phyloP scores from a whole-genome alignment of 208 protist species.

The Leishmania arabica region DNA sequence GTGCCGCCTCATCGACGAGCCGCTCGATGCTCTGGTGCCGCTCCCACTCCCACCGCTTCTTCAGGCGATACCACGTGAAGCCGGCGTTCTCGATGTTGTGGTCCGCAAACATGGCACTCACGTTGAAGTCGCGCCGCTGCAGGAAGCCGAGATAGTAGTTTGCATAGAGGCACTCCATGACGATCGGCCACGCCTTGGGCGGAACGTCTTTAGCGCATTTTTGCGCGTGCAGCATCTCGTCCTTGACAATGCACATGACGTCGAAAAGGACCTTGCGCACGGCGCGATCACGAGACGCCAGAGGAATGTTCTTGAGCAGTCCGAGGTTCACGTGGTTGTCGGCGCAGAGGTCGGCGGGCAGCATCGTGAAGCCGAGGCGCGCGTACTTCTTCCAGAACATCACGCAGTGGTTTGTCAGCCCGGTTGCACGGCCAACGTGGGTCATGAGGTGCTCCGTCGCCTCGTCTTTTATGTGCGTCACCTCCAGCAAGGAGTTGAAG shows the following conservation, averaged over 20 bases:
- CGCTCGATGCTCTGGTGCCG: conserved; percentile 70
- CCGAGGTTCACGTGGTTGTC: conserved; percentile 89
- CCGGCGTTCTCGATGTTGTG: conserved; percentile 87
- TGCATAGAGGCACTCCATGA: conserved; percentile 85
- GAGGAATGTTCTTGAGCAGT: conserved; percentile 81
- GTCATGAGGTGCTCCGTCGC: conserved; percentile 83
- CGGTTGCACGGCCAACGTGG: conserved; percentile 84
- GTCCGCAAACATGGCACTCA: conserved; percentile 89
- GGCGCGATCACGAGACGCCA: conserved; percentile 77
- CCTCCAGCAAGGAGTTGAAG: conserved; percentile 86
- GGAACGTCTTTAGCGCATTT: conserved; percentile 57
- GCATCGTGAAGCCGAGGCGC: conserved; percentile 86
- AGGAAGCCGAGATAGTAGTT: conserved; percentile 91
- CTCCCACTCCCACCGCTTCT: conserved; percentile 88
- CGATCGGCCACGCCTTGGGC: conserved; percentile 80
- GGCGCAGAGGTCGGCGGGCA: conserved; percentile 86
- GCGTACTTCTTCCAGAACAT: conserved; percentile 94
- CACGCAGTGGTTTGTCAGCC: conserved; percentile 86
- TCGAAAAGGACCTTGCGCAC: conserved; percentile 81
- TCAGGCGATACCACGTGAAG: conserved; percentile 81
- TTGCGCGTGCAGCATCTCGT: conserved; percentile 86
- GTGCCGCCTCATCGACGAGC: conserved; percentile 72
- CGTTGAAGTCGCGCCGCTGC: conserved; percentile 83
- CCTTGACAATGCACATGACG: conserved; percentile 86
- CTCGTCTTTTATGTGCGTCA: conserved; percentile 80